Conservation (phyloP, 2,329 filamentous ascomycete species). For the Biscogniauxia sp. region DNA sequence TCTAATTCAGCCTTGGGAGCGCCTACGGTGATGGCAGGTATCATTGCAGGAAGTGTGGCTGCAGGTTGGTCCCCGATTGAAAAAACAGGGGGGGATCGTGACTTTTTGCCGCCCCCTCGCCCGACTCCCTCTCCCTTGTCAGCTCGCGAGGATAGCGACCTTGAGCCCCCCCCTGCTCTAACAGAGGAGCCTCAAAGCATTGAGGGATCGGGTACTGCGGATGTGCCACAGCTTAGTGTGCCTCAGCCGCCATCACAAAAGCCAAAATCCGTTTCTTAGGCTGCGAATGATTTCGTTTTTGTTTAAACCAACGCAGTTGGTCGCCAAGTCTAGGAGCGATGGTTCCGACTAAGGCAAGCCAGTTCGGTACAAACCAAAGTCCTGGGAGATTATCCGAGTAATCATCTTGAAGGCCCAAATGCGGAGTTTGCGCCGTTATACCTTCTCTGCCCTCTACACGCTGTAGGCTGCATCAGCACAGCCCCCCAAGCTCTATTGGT, state of each 20-base stretch:
- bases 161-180: constrained; percentile 25
- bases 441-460: neutral
- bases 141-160: constrained; percentile 27
- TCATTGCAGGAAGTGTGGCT: constrained; percentile 73
- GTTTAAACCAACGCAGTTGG: constrained; percentile 12
- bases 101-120: constrained; percentile 35
- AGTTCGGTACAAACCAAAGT: neutral
- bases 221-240: constrained; percentile 30
- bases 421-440: neutral
- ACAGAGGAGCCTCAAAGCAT: constrained; percentile 38
- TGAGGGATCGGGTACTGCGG: constrained; percentile 20
- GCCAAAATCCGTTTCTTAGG: constrained; percentile 33
- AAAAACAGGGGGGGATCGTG: constrained; percentile 36
- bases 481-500: too few species aligned
- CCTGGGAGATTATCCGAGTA: neutral
- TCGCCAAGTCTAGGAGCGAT: neutral
- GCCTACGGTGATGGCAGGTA: constrained; percentile 78
- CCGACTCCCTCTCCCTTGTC: constrained; percentile 31
- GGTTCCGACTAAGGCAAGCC: neutral
- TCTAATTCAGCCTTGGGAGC: constrained; percentile 71
- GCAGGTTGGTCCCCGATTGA: constrained; percentile 75
- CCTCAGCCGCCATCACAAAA: constrained; percentile 32
- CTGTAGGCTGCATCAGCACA: neutral
- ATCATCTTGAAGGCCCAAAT: neutral
- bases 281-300: constrained; percentile 25